These are phyloP conservation scores for Nicotiana sylvestris DNA, from an alignment of 257 asterid genomes.

Conservation along the genomic window DNA sequence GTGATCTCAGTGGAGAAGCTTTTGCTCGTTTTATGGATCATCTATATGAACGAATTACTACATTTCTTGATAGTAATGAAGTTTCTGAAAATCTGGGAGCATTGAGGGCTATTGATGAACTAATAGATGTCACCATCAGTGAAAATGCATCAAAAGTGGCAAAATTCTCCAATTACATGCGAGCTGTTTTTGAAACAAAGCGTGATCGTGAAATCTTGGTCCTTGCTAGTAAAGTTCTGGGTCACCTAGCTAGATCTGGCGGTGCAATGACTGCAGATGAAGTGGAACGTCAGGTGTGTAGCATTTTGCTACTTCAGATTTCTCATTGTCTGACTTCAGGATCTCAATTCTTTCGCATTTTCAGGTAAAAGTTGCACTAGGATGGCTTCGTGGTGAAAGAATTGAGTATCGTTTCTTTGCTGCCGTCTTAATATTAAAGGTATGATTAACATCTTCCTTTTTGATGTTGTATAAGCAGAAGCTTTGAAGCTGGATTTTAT, in stretches of 20 bases:
- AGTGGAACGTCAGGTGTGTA: constrained; percentile 84
- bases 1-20: constrained; percentile 82
- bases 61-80: constrained; percentile 77
- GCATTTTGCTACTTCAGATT: constrained; percentile 14
- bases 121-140: constrained; percentile 81
- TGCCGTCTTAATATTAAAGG: constrained; percentile 89
- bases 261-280: constrained; percentile 99
- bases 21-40: constrained; percentile 91
- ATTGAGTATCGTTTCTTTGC: constrained; percentile 93
- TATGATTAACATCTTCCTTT: constrained; percentile 31
- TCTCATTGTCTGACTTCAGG: neutral
- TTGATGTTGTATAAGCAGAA: constrained; percentile 3
- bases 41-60: constrained; percentile 72
- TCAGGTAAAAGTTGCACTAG: constrained; percentile 87
- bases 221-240: constrained; percentile 86
- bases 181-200: constrained; percentile 82
- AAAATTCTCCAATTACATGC: constrained; percentile 76
- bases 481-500: constrained; percentile 12
- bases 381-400: constrained; percentile 94
- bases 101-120: constrained; percentile 90
- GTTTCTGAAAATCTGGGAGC: constrained; percentile 95
- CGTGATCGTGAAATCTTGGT: constrained; percentile 86
- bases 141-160: constrained; percentile 95
- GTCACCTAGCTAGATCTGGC: constrained; percentile 99
- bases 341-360: constrained; percentile 24